Conservation (phyloP, 192 early-diverging fungal species). For the Geosiphon pyriformis region DNA sequence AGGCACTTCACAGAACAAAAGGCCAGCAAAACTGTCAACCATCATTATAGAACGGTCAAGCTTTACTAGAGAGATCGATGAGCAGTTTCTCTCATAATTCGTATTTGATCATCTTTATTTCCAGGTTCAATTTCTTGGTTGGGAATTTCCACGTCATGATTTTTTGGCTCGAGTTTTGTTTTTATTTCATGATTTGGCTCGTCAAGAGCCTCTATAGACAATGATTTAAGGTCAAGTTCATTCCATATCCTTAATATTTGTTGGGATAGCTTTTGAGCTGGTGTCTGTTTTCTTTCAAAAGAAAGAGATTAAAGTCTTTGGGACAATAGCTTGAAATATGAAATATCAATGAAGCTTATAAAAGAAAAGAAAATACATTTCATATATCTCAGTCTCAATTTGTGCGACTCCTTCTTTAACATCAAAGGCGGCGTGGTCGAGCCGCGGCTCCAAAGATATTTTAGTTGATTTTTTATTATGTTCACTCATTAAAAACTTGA, state of each 20-base stretch:
- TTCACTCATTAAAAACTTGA: too few relatives aligned
- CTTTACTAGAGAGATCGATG: not conserved
- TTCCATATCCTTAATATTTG: conserved; percentile 16
- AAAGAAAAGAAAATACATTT: not conserved
- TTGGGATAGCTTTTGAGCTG: conserved; percentile 3
- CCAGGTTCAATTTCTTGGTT: not conserved
- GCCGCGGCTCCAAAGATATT: conserved; percentile 9
- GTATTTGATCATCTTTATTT: not conserved
- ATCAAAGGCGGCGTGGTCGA: not conserved
- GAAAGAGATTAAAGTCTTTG: not conserved
- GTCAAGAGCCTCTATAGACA: conserved; percentile 14
- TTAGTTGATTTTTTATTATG: not conserved
- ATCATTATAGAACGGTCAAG: too few relatives aligned
- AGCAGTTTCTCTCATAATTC: conserved; percentile 3
- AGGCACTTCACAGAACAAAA: not conserved
- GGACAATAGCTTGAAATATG: not conserved
- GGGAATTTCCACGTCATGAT: not conserved
- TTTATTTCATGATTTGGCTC: not conserved
- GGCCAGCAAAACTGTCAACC: not conserved
- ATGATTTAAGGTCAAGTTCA: not conserved
- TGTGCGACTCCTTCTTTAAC: not conserved
- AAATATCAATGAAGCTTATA: not conserved
- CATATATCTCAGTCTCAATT: not conserved
- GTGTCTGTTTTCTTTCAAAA: conserved; percentile 6
- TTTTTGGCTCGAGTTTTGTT: not conserved